Conservation (phyloP, 2,329 filamentous ascomycete genomes). For the Byssochlamys sp. region DNA sequence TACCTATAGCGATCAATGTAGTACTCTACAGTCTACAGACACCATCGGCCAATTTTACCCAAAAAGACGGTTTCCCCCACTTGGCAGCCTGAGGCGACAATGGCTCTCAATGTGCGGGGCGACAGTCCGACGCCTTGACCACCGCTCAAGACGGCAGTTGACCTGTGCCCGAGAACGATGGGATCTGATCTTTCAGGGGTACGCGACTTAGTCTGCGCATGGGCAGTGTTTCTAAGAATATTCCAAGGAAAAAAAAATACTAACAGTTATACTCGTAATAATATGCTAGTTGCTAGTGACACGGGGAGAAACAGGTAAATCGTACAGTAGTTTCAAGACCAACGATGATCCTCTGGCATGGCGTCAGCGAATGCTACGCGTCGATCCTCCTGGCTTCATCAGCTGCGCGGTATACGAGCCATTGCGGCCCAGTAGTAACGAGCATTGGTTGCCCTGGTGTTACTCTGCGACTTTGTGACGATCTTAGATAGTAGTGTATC, state of each 20-base stretch:
- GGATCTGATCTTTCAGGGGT: neutral
- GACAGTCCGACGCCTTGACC: neutral
- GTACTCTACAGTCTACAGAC: neutral
- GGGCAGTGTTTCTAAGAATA: neutral
- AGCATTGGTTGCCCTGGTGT: neutral
- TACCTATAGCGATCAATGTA: neutral
- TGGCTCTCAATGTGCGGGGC: neutral
- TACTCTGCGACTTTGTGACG: no score
- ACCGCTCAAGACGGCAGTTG: neutral
- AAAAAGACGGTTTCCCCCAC: conserved; percentile 1
- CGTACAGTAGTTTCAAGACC: neutral
- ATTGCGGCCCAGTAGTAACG: no score
- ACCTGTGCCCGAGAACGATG: neutral
- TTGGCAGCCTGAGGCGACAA: conserved; percentile 5
- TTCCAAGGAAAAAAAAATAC: no score
- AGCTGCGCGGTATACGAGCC: neutral
- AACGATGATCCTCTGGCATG: neutral
- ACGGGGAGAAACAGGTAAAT: neutral
- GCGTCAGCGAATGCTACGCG: neutral
- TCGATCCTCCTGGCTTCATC: neutral
- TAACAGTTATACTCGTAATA: no score
- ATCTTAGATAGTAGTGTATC: no score
- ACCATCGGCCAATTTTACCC: neutral
- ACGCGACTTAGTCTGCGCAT: neutral
- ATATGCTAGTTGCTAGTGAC: neutral